Evolutionary conservation across 2,329 filamentous ascomycete species (phyloP).

Genomic region (Pseudocercospora fijiensis): DNA sequence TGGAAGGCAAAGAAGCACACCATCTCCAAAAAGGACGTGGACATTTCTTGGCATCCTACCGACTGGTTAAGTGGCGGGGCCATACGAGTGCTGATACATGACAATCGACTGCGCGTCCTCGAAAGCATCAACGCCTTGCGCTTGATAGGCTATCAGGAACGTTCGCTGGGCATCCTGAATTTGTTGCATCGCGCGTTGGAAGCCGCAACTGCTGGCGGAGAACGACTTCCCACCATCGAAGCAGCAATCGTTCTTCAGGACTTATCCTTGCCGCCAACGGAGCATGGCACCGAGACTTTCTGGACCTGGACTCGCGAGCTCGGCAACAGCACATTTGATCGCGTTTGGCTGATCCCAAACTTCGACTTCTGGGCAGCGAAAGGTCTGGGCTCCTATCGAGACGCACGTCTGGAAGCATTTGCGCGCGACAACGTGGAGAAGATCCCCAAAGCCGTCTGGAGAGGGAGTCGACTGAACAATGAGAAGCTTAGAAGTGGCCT

Average conservation of each 20-base stretch:
- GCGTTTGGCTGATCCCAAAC: slow-evolving; percentile 53
- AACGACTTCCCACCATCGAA: slow-evolving; percentile 48
- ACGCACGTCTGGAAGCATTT: slow-evolving; percentile 27
- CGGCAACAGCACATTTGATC: slow-evolving; percentile 36
- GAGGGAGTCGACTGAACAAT: slow-evolving; percentile 23
- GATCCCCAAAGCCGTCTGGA: slow-evolving; percentile 32
- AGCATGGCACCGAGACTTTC: slow-evolving; percentile 22
- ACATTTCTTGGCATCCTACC: slow-evolving; percentile 11
- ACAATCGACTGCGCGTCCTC: slow-evolving; percentile 31
- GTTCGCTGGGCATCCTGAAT: slow-evolving; percentile 41
- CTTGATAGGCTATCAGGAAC: slow-evolving; percentile 22
- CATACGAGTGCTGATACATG: slow-evolving; percentile 29
- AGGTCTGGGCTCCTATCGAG: slow-evolving; percentile 31
- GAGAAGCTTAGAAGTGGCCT: slow-evolving; percentile 31
- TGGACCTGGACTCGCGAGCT: slow-evolving; percentile 27
- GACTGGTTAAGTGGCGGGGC: slow-evolving; percentile 18
- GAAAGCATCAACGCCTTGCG: slow-evolving; percentile 27
- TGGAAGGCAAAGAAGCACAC: slow-evolving; percentile 22
- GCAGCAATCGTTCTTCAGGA: slow-evolving; percentile 51
- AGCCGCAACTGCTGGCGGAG: slow-evolving; percentile 39
- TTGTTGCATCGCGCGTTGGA: slow-evolving; percentile 48
- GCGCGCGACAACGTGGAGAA: slow-evolving; percentile 27
- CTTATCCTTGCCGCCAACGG: slow-evolving; percentile 24
- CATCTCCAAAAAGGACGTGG: slow-evolving; percentile 27
- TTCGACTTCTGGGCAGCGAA: slow-evolving; percentile 49